Evolutionary conservation across 1,284 basidiomycete species (phyloP).

Genomic region (Ustilago curta): DNA sequence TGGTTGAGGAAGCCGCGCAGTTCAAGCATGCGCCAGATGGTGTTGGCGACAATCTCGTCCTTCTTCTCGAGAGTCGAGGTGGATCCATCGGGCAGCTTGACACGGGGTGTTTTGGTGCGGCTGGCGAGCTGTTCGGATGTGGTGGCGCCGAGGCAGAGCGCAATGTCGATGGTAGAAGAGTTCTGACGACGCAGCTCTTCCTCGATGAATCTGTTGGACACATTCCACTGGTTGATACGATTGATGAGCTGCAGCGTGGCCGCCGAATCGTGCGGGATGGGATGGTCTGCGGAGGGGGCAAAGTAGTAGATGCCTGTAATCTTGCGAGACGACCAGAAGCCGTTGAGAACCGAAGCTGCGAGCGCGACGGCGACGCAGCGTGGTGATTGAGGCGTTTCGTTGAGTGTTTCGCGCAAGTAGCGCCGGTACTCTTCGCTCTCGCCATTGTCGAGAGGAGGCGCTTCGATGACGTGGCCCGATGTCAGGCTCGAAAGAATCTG

Average conservation of each 20-base stretch:
- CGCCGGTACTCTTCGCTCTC: conserved; percentile 93
- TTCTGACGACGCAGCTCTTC: conserved; percentile 95
- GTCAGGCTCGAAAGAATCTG: conserved; percentile 91
- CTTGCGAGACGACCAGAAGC: conserved; percentile 65
- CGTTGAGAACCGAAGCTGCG: conserved; percentile 58
- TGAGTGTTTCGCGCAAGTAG: conserved; percentile 94
- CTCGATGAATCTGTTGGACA: conserved; percentile 86
- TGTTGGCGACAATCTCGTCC: conserved; percentile 97
- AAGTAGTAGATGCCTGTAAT: conserved; percentile 64
- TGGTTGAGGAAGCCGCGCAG: conserved; percentile 91
- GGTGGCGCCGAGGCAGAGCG: conserved; percentile 91
- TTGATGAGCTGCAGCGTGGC: conserved; percentile 88
- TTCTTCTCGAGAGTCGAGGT: conserved; percentile 83
- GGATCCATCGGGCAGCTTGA: conserved; percentile 43
- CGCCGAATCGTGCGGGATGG: conserved; percentile 71
- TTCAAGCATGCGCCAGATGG: conserved; percentile 97
- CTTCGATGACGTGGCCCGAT: conserved; percentile 82
- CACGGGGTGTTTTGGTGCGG: conserved; percentile 58
- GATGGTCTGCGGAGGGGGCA: conserved; percentile 49
- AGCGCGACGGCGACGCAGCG: conserved; percentile 81
- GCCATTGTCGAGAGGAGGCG: conserved; percentile 91
- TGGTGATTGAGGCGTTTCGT: conserved; percentile 87
- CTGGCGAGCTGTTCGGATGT: conserved; percentile 56
- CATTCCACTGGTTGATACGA: conserved; percentile 91
- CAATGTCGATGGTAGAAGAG: conserved; percentile 97